Percentiles rank a stretch among this genome's conserved stretches.
Conservation (phyloP, 176 grass and related monocot genomes). For the Avena sativa region DNA sequence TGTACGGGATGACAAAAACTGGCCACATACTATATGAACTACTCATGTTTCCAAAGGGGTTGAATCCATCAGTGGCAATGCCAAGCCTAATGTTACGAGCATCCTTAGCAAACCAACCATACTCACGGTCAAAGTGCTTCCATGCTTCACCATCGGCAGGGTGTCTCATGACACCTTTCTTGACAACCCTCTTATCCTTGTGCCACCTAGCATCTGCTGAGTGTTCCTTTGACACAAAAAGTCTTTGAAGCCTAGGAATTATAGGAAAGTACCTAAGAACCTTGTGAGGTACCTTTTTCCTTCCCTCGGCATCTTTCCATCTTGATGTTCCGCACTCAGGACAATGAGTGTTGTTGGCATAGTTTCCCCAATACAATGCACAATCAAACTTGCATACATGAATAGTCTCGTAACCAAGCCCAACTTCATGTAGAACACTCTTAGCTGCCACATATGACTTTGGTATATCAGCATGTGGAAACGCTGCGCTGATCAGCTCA, state of each 20-base stretch:
- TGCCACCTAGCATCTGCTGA: neutral
- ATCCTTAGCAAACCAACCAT: neutral
- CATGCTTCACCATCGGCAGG: neutral
- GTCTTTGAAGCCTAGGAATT: conserved; percentile 6
- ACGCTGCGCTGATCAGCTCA: neutral
- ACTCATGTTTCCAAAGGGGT: neutral
- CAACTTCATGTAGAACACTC: neutral
- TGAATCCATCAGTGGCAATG: conserved; percentile 28
- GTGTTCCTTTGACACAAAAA: conserved; percentile 2
- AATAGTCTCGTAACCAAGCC: neutral
- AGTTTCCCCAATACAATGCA: neutral
- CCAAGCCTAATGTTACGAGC: neutral
- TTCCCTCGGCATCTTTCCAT: neutral
- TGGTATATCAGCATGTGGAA: conserved; percentile 13
- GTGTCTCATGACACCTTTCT: neutral
- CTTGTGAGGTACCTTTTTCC: conserved; percentile 1
- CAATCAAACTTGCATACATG: conserved; percentile 8
- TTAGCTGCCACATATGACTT: neutral
- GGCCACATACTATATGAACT: neutral
- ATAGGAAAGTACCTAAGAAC: conserved; percentile 16
- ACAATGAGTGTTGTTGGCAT: neutral
- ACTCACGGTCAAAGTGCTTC: neutral
- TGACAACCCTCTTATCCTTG: neutral
- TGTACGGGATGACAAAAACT: neutral
- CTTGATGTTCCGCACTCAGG: neutral